Conservation (phyloP, 2,329 filamentous ascomycete species). For the Colletotrichum sp. region DNA sequence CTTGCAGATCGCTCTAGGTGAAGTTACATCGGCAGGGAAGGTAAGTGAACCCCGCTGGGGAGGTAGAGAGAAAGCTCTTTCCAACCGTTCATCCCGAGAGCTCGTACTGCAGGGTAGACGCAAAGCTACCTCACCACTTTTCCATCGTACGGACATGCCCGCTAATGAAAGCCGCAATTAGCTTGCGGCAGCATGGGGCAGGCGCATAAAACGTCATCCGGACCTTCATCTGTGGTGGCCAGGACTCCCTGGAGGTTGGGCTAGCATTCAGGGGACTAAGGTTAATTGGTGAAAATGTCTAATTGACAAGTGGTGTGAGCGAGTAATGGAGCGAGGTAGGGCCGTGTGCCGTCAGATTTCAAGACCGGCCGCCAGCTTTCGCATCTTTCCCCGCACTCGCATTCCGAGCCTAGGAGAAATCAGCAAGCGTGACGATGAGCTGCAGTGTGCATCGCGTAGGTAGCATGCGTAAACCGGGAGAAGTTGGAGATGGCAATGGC, state of each 20-base stretch:
- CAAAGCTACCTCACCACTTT: neutral
- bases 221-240: constrained; percentile 1
- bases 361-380: neutral
- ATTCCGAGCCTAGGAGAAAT: neutral
- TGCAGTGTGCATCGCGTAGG: neutral
- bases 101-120: neutral
- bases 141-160: neutral
- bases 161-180: neutral
- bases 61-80: neutral
- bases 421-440: neutral
- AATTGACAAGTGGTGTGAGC: constrained; percentile 7
- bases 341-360: neutral
- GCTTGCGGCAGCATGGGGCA: neutral
- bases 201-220: constrained; percentile 7
- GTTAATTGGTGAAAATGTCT: neutral
- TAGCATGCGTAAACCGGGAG: neutral
- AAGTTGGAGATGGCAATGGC: neutral
- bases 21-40: neutral
- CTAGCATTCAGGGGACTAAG: neutral
- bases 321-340: constrained; percentile 16
- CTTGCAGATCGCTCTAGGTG: neutral
- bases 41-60: neutral
- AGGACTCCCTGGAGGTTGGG: neutral
- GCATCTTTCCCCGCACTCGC: constrained; percentile 2
- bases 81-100: constrained; percentile 8